A percentile compares a stretch with the other conserved stretches of the same genome.
phyloP scores from a whole-genome alignment of 768 basidiomycete species.

The Collybiopsis confluens region DNA sequence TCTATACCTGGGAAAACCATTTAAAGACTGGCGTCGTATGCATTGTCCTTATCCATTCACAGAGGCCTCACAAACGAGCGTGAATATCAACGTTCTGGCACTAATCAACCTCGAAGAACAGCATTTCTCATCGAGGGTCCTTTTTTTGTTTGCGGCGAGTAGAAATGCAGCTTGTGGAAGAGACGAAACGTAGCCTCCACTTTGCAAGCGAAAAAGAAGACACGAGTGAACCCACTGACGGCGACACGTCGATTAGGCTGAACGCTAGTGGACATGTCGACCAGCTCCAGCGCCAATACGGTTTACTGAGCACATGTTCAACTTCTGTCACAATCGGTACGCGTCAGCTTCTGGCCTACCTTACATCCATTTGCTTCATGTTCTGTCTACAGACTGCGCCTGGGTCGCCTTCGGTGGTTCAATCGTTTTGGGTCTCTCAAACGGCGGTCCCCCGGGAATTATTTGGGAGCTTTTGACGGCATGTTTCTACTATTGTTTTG shows the following conservation, averaged over 20 bases:
- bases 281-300: conserved; percentile 12
- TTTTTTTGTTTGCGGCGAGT: too few species aligned
- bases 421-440: conserved; percentile 10
- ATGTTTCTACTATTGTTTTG: conserved; percentile 12
- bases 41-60: too few species aligned
- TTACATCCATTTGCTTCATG: too few species aligned
- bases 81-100: too few species aligned
- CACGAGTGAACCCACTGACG: not conserved
- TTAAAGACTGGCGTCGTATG: too few species aligned
- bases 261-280: conserved; percentile 15
- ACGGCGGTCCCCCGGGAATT: conserved; percentile 14
- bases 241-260: not conserved
- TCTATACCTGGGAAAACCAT: too few species aligned
- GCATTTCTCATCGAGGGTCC: too few species aligned
- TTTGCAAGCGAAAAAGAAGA: too few species aligned
- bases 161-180: too few species aligned
- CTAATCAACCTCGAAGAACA: too few species aligned
- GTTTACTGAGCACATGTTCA: conserved; percentile 13
- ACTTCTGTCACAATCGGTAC: conserved; percentile 13
- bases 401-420: conserved; percentile 13
- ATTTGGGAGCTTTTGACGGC: conserved; percentile 14
- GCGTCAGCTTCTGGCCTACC: not conserved
- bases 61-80: too few species aligned
- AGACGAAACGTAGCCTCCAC: too few species aligned
- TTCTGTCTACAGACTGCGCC: conserved; percentile 8